phyloP scores from a whole-genome alignment of 495 filamentous ascomycete species.

The Cladorrhinum samala region DNA sequence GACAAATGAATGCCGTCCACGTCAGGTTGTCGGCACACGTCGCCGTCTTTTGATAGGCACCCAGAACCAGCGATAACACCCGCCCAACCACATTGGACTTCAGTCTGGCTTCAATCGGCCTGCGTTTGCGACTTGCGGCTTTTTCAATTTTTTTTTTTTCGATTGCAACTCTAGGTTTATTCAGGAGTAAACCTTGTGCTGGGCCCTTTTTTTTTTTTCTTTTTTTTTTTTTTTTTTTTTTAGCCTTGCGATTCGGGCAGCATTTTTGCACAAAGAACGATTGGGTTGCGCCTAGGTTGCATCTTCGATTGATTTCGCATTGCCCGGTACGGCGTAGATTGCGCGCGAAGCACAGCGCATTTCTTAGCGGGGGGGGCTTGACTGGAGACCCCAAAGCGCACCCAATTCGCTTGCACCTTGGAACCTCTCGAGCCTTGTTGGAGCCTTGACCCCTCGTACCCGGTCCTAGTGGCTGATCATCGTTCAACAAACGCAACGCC shows the following conservation, averaged over 20 bases:
- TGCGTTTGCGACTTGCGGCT: not conserved
- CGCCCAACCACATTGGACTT: not conserved
- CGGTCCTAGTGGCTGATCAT: no score
- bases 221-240: not conserved
- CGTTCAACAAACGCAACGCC: no score
- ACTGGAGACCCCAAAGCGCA: not conserved
- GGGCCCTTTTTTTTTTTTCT: not conserved
- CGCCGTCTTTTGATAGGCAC: slow-evolving; percentile 4
- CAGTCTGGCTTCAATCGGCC: not conserved
- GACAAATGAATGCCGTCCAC: slow-evolving; percentile 26
- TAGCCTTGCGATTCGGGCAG: not conserved
- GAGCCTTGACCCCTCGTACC: not conserved
- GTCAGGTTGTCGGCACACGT: slow-evolving; percentile 19
- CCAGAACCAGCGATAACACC: slow-evolving; percentile 7
- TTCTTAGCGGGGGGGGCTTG: not conserved
- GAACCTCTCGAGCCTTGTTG: not conserved
- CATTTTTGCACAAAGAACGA: not conserved
- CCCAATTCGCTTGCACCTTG: slow-evolving; percentile 1
- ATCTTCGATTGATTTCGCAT: not conserved
- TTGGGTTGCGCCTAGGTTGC: no score
- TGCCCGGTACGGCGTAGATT: no score
- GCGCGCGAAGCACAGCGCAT: not conserved
- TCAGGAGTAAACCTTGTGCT: no score
- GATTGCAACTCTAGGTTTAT: no score
- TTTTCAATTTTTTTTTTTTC: not conserved